A percentile compares a stretch with the other conserved stretches of the same genome.
Evolutionary conservation across 495 filamentous ascomycete genomes (phyloP).

Genomic region (Aspergillus diversus): DNA sequence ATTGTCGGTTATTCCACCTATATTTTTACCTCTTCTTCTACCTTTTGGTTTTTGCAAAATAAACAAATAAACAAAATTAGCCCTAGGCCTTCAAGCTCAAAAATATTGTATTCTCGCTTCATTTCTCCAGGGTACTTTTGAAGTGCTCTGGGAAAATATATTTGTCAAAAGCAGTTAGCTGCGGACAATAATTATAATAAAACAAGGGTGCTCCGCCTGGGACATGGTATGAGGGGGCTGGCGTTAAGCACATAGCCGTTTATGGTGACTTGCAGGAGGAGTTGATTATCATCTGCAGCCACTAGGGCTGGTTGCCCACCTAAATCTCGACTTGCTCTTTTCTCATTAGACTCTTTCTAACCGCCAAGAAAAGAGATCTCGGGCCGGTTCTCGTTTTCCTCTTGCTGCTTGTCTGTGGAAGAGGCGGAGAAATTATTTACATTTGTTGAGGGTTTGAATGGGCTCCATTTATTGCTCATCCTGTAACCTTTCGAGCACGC

Average conservation of each 20-base stretch:
- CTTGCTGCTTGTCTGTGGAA: background rate
- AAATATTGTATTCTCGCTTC: no score
- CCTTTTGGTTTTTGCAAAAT: background rate
- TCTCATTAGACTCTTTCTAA: conserved; percentile 2
- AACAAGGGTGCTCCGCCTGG: conserved; percentile 8
- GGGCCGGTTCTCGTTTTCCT: conserved; percentile 22
- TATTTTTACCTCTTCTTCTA: background rate
- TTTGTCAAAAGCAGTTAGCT: conserved; percentile 2
- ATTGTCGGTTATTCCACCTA: no score
- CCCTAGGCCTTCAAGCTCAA: no score
- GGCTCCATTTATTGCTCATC: background rate
- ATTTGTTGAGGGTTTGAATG: background rate
- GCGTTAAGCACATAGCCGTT: conserved; percentile 23
- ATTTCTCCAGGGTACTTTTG: background rate
- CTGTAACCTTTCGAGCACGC: background rate
- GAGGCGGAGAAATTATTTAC: conserved; percentile 14
- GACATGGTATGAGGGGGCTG: conserved; percentile 6
- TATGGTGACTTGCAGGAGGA: conserved; percentile 27
- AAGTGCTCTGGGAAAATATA: background rate
- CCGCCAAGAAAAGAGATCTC: conserved; percentile 20
- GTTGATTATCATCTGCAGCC: conserved; percentile 29
- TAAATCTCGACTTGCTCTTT: conserved; percentile 11
- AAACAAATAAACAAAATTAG: background rate
- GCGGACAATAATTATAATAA: background rate
- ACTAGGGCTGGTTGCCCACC: conserved; percentile 22